Evolutionary conservation across 495 filamentous ascomycete genomes (phyloP).

Genomic region (Trichoderma gamsii): DNA sequence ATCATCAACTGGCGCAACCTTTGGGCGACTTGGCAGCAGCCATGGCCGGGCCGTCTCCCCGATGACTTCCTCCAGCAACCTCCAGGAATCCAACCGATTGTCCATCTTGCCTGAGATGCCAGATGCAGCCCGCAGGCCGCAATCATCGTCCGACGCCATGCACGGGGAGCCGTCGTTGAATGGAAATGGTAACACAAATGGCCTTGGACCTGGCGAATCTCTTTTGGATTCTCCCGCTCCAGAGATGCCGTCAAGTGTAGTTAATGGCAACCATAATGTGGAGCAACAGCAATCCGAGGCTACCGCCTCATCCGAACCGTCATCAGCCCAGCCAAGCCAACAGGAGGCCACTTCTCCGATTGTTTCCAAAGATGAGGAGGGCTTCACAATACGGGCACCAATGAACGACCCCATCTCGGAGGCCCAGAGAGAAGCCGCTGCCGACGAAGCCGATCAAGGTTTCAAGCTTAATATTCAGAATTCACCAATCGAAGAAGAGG

Average conservation of each 20-base stretch:
- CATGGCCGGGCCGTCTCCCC: slow-evolving; percentile 45
- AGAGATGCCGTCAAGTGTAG: slow-evolving; percentile 24
- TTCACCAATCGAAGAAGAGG: slow-evolving; percentile 89
- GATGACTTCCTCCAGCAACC: slow-evolving; percentile 47
- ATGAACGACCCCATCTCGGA: slow-evolving; percentile 75
- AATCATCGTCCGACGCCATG: slow-evolving; percentile 18
- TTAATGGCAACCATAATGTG: slow-evolving; percentile 34
- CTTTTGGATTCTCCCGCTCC: slow-evolving; percentile 26
- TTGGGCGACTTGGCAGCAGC: slow-evolving; percentile 47
- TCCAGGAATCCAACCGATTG: slow-evolving; percentile 46
- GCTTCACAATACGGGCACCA: slow-evolving; percentile 62
- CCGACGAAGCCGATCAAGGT: slow-evolving; percentile 57
- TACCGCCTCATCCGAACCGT: slow-evolving; percentile 40
- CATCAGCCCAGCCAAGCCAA: slow-evolving; percentile 36
- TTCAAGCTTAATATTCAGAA: slow-evolving; percentile 91
- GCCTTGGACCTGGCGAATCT: slow-evolving; percentile 25
- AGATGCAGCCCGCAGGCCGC: slow-evolving; percentile 28
- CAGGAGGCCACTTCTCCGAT: slow-evolving; percentile 25
- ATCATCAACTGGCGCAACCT: slow-evolving; percentile 40
- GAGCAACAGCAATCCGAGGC: slow-evolving; percentile 36
- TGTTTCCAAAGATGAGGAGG: slow-evolving; percentile 49
- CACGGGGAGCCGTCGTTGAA: slow-evolving; percentile 30
- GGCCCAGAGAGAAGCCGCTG: slow-evolving; percentile 64
- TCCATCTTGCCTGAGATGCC: slow-evolving; percentile 47
- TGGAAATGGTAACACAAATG: slow-evolving; percentile 43